These are phyloP conservation scores for Laguncularia racemosa DNA, from an alignment of 345 rosid genomes.

Conservation along the genomic window DNA sequence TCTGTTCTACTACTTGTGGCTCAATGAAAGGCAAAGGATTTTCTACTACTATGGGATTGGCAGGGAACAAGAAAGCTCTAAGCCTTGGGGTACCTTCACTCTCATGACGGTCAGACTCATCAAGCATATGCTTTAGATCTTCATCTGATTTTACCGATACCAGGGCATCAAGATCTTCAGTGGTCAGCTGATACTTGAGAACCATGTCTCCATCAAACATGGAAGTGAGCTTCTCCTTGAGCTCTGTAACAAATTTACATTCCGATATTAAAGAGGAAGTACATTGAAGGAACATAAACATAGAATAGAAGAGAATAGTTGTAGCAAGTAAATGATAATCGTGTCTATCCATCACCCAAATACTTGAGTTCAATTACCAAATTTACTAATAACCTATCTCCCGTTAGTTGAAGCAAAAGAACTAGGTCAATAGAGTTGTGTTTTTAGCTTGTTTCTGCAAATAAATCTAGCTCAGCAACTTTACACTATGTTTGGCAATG, in stretches of 20 bases:
- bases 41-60: constrained; percentile 29
- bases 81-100: constrained; percentile 42
- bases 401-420: no score
- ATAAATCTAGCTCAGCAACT: no score
- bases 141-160: constrained; percentile 66
- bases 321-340: no score
- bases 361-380: no score
- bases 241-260: constrained; percentile 26
- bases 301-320: no score
- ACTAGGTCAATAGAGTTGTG: no score
- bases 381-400: no score
- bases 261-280: no score
- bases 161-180: constrained; percentile 75
- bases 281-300: no score
- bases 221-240: constrained; percentile 55
- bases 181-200: constrained; percentile 60
- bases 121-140: constrained; percentile 80
- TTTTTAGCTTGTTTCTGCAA: no score
- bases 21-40: constrained; percentile 25
- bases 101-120: constrained; percentile 55
- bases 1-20: constrained; percentile 44
- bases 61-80: constrained; percentile 62
- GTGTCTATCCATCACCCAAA: no score
- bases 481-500: no score
- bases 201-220: constrained; percentile 46